Base-by-base conservation (phyloP, 805 yeast species). In the Candida rishiriensis region DNA sequence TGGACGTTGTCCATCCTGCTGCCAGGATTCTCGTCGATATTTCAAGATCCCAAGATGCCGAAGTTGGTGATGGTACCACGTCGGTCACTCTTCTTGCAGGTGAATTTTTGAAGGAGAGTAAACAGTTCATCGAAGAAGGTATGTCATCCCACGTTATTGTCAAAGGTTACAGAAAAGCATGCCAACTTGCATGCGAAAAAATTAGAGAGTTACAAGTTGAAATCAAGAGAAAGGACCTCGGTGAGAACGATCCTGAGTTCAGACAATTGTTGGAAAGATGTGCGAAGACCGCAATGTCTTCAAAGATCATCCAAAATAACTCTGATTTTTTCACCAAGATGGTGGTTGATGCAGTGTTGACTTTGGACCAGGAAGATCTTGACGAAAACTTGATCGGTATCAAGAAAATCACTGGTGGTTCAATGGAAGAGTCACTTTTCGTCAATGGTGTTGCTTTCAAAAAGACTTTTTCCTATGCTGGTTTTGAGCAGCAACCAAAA, bases 401-500 rank as follows among this genome's bases (percentile, higher is more conserved):
- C 56, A 93, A 93, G 66, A 90, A 88, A 66, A 86, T 93, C 43
- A 79, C 96, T 10, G 99, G 99, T 56, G 99, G 99, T 48, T 86
- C 90, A 40, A 85, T 93, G 81, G 97, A 91, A 63, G 98, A 93
- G 58, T 85, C 97, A 10, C 61, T 81, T 49, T 86, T 89, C 55
- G 79, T 93, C 41, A 79, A 87, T 55, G 99, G 99, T 61, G 98
- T 93, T 48, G 99, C 97, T 3, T 93, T 93, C 69, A 88, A 93
- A 61, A 93, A 93, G 71, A 90, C 99, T 0, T 93, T 93, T 59
- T 85, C 97, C 21, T 93, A 93, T 59, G 99, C 99, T 38, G 99
- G 99, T 3, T 93, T 93, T 64, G 99, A 93, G 68, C 99, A 93
- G 72, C 99, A 93, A 68, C 99, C 99, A 41, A 93, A 93, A 67